Base-by-base conservation (phyloP, 2,329 filamentous ascomycete species). In the Huntiella savannae region DNA sequence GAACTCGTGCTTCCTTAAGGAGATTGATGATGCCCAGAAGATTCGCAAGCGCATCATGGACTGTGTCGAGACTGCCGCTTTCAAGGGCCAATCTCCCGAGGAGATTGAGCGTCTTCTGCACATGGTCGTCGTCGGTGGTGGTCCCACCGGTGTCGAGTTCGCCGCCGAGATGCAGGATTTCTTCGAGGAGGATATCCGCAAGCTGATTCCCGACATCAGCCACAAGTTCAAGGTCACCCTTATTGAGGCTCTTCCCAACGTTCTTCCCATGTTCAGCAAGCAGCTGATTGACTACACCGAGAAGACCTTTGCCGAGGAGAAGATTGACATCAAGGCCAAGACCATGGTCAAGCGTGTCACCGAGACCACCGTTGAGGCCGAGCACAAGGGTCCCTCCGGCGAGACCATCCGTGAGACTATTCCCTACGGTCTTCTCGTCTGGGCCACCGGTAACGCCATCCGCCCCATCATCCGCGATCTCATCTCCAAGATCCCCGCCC, bases 41-140 rank as follows among this genome's bases (percentile, higher is more conserved):
- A 98, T 98, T 60, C 85, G 91, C 59, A 95, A 88, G 72, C 86
- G 85, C 65, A 95, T 98, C 65, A 98, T 98, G 91, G 91, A 98
- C 68, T 98, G 91, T 62, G 87, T 94, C 55, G 91, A 98, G 69
- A 95, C 88, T 33, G 91, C 91, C 45, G 88, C 85, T 52, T 95
- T 98, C 79, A 96, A 96, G 75, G 88, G 86, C 59, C 91, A 98
- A 68, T 71, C 75, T 34, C 68, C 74, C 12, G 84, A 91, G 54
- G 92, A 98, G 66, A 70, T 93, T 59, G 80, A 92, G 68, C 85
- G 91, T 55, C 77, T 98, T 56, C 73, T 98, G 61, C 88, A 96
- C 72, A 96, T 96, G 87, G 91, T 98, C 47, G 88, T 87, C 40
- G 82, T 86, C 45, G 82, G 88, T 55, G 88, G 88, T 66, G 88